A percentile compares a stretch with the other conserved stretches of the same genome.
Conservation (phyloP, 768 basidiomycete species). For the Sporobolomyces pararoseus region DNA sequence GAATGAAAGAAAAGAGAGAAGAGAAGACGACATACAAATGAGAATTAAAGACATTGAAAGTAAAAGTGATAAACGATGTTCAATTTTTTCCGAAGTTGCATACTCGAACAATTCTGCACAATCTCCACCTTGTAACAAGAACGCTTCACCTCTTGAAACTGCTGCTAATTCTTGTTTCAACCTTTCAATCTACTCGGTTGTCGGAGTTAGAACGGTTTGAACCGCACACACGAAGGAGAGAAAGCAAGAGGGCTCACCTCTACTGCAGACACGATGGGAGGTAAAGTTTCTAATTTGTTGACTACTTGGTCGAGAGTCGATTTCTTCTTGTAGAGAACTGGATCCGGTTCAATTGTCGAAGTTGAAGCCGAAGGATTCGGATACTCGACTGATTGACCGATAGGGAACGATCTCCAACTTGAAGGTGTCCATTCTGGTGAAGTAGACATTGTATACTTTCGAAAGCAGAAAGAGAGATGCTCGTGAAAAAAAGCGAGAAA, state of each 20-base stretch:
- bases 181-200: slow-evolving; percentile 48
- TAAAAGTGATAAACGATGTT: slow-evolving; percentile 81
- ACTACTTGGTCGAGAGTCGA: slow-evolving; percentile 26
- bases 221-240: too few relatives aligned
- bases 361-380: slow-evolving; percentile 1
- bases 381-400: slow-evolving; percentile 62
- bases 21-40: too few relatives aligned
- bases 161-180: slow-evolving; percentile 46
- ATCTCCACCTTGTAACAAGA: slow-evolving; percentile 93
- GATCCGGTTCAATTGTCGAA: slow-evolving; percentile 45
- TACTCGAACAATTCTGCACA: slow-evolving; percentile 54
- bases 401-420: slow-evolving; percentile 72
- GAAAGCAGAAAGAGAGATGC: neutral
- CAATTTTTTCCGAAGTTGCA: slow-evolving; percentile 60
- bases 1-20: too few relatives aligned
- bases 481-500: neutral
- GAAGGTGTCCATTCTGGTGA: slow-evolving; percentile 61
- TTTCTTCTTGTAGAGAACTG: slow-evolving; percentile 22
- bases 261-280: slow-evolving; percentile 85
- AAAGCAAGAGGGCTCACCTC: slow-evolving; percentile 63
- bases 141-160: slow-evolving; percentile 83
- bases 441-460: neutral
- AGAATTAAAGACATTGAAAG: slow-evolving; percentile 92
- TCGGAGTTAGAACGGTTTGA: too few relatives aligned
- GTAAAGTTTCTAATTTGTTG: slow-evolving; percentile 63